Percentiles rank a stretch among this genome's conserved stretches.
Evolutionary conservation across 2,329 filamentous ascomycete genomes (phyloP).

Genomic region (Metarhizium rileyi): DNA sequence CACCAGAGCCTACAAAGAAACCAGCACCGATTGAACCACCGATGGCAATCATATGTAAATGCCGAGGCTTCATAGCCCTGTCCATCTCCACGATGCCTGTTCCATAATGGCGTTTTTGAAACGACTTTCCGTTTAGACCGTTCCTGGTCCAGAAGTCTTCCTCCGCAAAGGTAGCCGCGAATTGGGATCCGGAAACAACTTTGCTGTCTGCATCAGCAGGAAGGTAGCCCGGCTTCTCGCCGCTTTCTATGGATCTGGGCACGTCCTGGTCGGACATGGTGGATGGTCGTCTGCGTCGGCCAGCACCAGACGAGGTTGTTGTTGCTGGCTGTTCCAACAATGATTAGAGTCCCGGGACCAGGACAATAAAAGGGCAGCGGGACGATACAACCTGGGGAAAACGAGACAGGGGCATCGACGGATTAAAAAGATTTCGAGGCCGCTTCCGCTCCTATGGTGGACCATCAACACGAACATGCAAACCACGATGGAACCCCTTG

Average conservation of each 20-base stretch:
- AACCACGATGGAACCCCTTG: not conserved
- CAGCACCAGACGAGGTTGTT: not conserved
- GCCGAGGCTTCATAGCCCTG: slow-evolving; percentile 43
- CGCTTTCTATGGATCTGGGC: not conserved
- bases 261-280: slow-evolving; percentile 4
- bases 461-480: not conserved
- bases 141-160: slow-evolving; percentile 25
- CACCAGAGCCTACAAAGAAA: slow-evolving; percentile 52
- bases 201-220: slow-evolving; percentile 4
- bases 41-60: slow-evolving; percentile 54
- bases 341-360: not conserved
- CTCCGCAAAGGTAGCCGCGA: slow-evolving; percentile 13
- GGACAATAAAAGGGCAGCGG: not conserved
- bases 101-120: slow-evolving; percentile 23
- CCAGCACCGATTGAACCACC: slow-evolving; percentile 53
- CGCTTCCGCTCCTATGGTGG: too few species aligned
- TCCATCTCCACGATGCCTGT: slow-evolving; percentile 27
- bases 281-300: not conserved
- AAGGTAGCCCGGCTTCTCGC: slow-evolving; percentile 6
- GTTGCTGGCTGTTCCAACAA: not conserved
- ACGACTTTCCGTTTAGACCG: slow-evolving; percentile 25
- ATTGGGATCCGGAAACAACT: slow-evolving; percentile 4
- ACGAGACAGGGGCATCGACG: not conserved
- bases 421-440: not conserved
- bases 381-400: not conserved